Evolutionary conservation across 768 basidiomycete genomes (phyloP).

Genomic region (Rhodotorula toruloides): DNA sequence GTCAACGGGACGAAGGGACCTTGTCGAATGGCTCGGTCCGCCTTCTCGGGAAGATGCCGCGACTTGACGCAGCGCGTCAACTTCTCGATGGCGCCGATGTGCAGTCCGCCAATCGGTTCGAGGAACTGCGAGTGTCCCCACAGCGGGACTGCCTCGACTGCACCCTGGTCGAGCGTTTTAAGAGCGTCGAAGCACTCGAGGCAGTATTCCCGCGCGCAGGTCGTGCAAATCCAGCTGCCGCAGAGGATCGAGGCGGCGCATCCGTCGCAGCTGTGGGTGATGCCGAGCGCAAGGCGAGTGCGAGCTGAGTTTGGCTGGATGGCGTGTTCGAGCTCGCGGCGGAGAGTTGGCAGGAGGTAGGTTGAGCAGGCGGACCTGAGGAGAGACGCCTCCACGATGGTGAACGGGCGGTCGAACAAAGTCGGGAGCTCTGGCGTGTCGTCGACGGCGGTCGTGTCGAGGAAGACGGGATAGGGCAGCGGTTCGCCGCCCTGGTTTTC

Average conservation of each 20-base stretch:
- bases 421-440: neutral
- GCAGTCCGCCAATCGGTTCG: neutral
- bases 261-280: slow-evolving; percentile 19
- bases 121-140: neutral
- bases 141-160: neutral
- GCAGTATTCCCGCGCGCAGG: slow-evolving; percentile 83
- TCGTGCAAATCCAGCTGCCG: slow-evolving; percentile 13
- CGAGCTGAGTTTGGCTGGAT: neutral
- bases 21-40: no score
- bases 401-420: slow-evolving; percentile 21
- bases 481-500: no score
- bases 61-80: slow-evolving; percentile 18
- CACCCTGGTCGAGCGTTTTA: slow-evolving; percentile 44
- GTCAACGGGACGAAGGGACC: slow-evolving; percentile 81
- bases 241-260: slow-evolving; percentile 11
- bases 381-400: neutral
- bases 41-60: slow-evolving; percentile 52
- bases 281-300: neutral
- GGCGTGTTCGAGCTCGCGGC: slow-evolving; percentile 22
- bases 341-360: neutral
- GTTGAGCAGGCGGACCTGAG: slow-evolving; percentile 8
- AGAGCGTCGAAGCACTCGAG: slow-evolving; percentile 67
- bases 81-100: neutral
- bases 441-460: neutral
- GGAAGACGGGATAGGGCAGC: neutral